Evolutionary conservation across 768 basidiomycete species (phyloP), one percentile per base, ranked within the genome.

Genomic region (Trametes cubensis): DNA sequence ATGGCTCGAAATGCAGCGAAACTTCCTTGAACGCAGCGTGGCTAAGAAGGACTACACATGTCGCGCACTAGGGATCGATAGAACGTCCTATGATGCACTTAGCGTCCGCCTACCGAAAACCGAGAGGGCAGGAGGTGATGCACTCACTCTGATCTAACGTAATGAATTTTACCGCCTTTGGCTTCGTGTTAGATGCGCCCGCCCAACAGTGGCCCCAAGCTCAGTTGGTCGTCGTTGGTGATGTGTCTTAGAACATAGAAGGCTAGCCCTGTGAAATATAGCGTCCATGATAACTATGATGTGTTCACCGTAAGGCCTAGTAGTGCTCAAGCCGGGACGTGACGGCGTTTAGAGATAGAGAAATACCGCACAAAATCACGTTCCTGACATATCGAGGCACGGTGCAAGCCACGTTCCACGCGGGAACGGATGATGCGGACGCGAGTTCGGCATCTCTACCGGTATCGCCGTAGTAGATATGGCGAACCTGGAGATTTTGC

Each of bases 71-170:
- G 40, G 20, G 25, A 49, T 54, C 53, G 53, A 54, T 54, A 23
- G 53, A 44, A 42, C 53, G 41, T 54, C 53, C 53, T 53, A 28
- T 40, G 53, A 28, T 41, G 53, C 10, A 25, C 41, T 41, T 54
- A 54, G 53, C 53, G 15, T 42, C 26, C 53, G 53, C 42, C 53
- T 14, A 25, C 7, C 23, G 41, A 42, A 28, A 5, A 26, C 25
- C 53, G 53, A 54, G 10, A 42, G 25, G 40, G 41, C 41, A 28
- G 40, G 41, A 54, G 40, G 25, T 54, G 53, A 54, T 54, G 53
- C 23, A 44, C 41, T 44, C 41, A 44, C 53, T 11, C 40, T 10
- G 15, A 3, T 54, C 23, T 54, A 54, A 54, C 53, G 53, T 54
- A 54, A 54, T 54, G 28, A 34, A n/a, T 51, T 11, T 49, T 20